These are phyloP conservation scores for Lasiodiplodia theobromae DNA, from an alignment of 2,329 filamentous ascomycete species.

Conservation along the genomic window DNA sequence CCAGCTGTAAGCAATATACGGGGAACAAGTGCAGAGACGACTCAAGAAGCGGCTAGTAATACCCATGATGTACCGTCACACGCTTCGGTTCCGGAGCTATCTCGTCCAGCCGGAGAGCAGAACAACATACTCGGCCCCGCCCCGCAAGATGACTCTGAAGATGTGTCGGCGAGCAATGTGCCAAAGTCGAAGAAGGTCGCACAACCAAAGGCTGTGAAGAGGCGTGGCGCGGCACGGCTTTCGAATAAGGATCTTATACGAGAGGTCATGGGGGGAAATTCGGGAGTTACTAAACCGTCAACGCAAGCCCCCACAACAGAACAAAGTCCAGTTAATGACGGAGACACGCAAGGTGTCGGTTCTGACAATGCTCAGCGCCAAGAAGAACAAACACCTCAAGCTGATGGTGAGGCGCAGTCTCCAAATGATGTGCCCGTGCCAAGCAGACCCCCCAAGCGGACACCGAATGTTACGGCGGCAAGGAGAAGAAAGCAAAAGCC, in stretches of 20 bases:
- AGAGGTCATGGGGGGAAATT: constrained; percentile 6
- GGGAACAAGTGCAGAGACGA: not conserved
- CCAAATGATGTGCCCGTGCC: not conserved
- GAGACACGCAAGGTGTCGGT: not conserved
- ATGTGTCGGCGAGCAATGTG: not conserved
- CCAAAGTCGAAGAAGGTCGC: not conserved
- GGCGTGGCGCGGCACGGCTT: not conserved
- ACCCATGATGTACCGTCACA: not conserved
- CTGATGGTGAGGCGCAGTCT: not conserved
- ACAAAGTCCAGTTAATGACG: not conserved
- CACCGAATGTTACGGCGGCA: constrained; percentile 5
- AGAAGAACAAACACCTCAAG: not conserved
- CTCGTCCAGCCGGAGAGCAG: not conserved
- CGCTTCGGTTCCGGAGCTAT: not conserved
- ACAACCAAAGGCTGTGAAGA: constrained; percentile 16
- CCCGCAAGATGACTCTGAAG: not conserved
- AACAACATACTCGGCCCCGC: not conserved
- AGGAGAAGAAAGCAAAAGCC: constrained; percentile 13
- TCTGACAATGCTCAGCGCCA: not conserved
- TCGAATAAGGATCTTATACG: constrained; percentile 23
- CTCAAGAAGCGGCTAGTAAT: not conserved
- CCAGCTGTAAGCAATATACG: not conserved
- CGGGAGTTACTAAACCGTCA: constrained; percentile 13
- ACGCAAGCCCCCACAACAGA: not conserved
- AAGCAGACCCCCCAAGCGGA: not conserved